These are phyloP conservation scores for Aspergillus latus DNA, from an alignment of 2,329 filamentous ascomycete species.

Conservation along the genomic window DNA sequence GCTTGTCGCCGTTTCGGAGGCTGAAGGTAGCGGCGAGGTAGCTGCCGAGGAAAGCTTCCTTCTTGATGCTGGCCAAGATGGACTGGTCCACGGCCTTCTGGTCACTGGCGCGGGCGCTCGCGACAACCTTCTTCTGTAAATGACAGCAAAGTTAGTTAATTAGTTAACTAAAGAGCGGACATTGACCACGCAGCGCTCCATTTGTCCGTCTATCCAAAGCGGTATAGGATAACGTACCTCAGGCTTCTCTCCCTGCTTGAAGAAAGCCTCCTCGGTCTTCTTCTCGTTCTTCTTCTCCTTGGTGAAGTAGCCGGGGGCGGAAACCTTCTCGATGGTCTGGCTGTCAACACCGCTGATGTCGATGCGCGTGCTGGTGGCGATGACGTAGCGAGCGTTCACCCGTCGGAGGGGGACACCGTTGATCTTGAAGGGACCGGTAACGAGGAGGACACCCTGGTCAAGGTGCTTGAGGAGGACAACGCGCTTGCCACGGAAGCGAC, in stretches of 20 bases:
- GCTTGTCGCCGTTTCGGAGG: slow-evolving; percentile 98
- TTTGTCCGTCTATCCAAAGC: neutral
- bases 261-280: slow-evolving; percentile 99
- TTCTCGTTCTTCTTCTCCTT: slow-evolving; percentile 86
- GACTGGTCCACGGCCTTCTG: slow-evolving; percentile 99
- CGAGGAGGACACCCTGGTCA: slow-evolving; percentile 94
- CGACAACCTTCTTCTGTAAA: slow-evolving; percentile 91
- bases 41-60: slow-evolving; percentile 88
- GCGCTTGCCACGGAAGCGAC: slow-evolving; percentile 99
- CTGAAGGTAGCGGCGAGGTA: slow-evolving; percentile 97
- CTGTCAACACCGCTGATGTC: slow-evolving; percentile 76
- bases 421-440: slow-evolving; percentile 99
- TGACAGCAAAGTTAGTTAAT: neutral
- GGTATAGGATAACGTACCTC: slow-evolving; percentile 64
- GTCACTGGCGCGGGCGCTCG: slow-evolving; percentile 87
- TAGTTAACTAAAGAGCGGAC: neutral
- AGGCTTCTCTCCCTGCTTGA: slow-evolving; percentile 98
- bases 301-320: slow-evolving; percentile 91
- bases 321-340: slow-evolving; percentile 73
- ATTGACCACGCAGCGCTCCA: neutral
- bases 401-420: slow-evolving; percentile 97
- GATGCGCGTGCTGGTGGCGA: slow-evolving; percentile 50
- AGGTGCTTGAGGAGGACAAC: slow-evolving; percentile 98
- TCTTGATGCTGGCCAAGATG: slow-evolving; percentile 93
- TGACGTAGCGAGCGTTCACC: slow-evolving; percentile 54